Percentiles rank a stretch among this genome's conserved stretches.
These are phyloP conservation scores for Phylloporus sp. DNA, from an alignment of 768 basidiomycete genomes.

Conservation along the genomic window DNA sequence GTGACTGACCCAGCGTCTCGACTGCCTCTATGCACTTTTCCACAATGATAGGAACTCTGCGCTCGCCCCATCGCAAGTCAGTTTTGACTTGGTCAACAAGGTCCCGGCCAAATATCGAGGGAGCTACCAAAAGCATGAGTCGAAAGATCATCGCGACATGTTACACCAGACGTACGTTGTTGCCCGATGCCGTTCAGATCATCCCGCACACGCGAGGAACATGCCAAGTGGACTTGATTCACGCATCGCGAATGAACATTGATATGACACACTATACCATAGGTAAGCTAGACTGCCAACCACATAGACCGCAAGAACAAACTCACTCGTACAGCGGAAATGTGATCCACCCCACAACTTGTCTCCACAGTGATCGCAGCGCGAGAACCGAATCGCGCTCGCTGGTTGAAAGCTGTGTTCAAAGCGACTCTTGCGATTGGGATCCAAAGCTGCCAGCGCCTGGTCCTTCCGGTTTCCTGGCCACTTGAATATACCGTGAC, in stretches of 20 bases:
- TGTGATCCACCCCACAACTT: constrained; percentile 99
- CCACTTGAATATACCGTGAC: constrained; percentile 68
- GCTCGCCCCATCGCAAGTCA: constrained; percentile 55
- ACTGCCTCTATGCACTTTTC: constrained; percentile 96
- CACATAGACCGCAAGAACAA: not conserved
- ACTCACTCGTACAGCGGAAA: constrained; percentile 80
- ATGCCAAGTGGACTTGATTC: constrained; percentile 59
- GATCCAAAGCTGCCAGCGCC: constrained; percentile 30
- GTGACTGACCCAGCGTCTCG: constrained; percentile 67
- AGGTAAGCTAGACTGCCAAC: constrained; percentile 1
- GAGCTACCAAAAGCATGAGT: constrained; percentile 42
- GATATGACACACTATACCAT: constrained; percentile 63
- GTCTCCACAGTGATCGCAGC: constrained; percentile 94
- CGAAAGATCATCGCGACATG: constrained; percentile 10
- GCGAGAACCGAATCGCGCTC: constrained; percentile 80
- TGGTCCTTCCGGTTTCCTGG: constrained; percentile 52
- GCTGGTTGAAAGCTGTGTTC: constrained; percentile 89
- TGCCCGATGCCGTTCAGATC: constrained; percentile 26
- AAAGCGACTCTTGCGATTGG: constrained; percentile 37
- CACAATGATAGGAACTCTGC: constrained; percentile 79
- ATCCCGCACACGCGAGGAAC: constrained; percentile 39
- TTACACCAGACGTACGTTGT: constrained; percentile 8
- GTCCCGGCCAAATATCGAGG: constrained; percentile 91
- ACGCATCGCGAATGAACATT: constrained; percentile 87
- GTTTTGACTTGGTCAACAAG: constrained; percentile 76